Evolutionary conservation across 768 basidiomycete species (phyloP), one percentile per base, ranked within the genome.

Genomic region (Serendipita sp.): DNA sequence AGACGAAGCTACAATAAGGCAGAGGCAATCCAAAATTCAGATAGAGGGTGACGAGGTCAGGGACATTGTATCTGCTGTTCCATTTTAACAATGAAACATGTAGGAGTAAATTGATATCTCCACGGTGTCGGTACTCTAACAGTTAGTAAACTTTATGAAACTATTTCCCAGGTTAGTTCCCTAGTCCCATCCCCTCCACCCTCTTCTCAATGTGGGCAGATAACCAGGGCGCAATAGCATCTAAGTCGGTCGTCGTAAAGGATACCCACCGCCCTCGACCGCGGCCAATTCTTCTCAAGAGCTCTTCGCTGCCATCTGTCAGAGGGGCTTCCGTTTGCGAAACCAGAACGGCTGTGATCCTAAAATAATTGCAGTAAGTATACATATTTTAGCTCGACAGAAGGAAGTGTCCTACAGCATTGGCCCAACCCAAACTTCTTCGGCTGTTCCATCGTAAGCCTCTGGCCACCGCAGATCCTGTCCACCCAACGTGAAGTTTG

Each of bases 161-260:
- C 40, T 5, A 40, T 13, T 40, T 5, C n/a, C n/a, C 31, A 23
- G 55, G 55, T 55, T 68, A 78, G 63, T 80, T 78, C 37, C 88
- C 87, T 44, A 91, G 75, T n/a, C 88, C 86, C 60, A 80, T 78
- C 1, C 88, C 89, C 64, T 83, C 77, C 66, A 90, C 83, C 69
- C 76, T 80, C 69, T 77, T 83, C 34, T 82, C 79, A 64, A 88
- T 78, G 64, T 75, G 76, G 63, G 83, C 80, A 64, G 84, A 79
- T 75, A 91, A 80, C 89, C 89, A 91, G 2, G 87, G 89, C 44
- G 88, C 86, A 64, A 90, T 81, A 36, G 82, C 78, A 70, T 78
- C 77, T 44, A 91, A 73, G 71, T 91, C 89, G 18, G 75, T 74
- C 82, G 83, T 85, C 0, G 78, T 79, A 65, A 91, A 83, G 10